Percentiles rank a stretch among this genome's conserved stretches.
phyloP scores from a whole-genome alignment of 2,329 filamentous ascomycete species.

The Aspergillus quadrilineatus region DNA sequence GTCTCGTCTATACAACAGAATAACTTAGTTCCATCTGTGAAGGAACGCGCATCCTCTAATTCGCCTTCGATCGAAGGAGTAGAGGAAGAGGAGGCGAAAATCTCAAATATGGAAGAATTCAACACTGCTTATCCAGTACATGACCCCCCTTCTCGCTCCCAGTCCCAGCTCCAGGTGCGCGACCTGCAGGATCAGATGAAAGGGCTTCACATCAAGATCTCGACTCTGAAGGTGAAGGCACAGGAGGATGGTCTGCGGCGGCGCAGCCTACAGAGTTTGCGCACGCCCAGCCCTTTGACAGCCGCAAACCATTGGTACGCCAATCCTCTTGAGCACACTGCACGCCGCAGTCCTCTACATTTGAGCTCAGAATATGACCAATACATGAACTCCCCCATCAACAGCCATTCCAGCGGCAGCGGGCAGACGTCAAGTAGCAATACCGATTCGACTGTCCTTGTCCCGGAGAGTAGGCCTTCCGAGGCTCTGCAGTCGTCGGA shows the following conservation, averaged over 20 bases:
- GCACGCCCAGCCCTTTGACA: constrained; percentile 76
- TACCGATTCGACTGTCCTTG: background rate
- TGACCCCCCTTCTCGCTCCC: constrained; percentile 60
- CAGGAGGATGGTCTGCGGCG: constrained; percentile 76
- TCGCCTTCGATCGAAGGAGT: constrained; percentile 31
- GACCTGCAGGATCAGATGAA: constrained; percentile 81
- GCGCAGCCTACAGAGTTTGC: constrained; percentile 71
- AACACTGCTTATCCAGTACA: constrained; percentile 38
- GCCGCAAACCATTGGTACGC: constrained; percentile 63
- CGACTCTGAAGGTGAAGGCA: constrained; percentile 72
- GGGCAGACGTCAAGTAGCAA: constrained; percentile 21
- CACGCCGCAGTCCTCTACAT: constrained; percentile 36
- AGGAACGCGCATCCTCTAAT: constrained; percentile 21
- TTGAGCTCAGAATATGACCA: constrained; percentile 36
- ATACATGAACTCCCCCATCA: constrained; percentile 30
- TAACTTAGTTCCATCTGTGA: constrained; percentile 6
- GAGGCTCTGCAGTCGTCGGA: constrained; percentile 4
- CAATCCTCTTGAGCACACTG: constrained; percentile 39
- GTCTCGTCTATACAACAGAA: constrained; percentile 40
- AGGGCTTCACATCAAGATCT: constrained; percentile 81
- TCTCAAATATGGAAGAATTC: constrained; percentile 33
- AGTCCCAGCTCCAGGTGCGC: constrained; percentile 71
- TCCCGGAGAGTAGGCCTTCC: constrained; percentile 3
- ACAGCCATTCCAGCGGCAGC: constrained; percentile 15
- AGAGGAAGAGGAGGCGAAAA: constrained; percentile 25